Evolutionary conservation across 345 rosid species (phyloP), one percentile per base, ranked within the genome.

Genomic region (Melastoma malabathricum): DNA sequence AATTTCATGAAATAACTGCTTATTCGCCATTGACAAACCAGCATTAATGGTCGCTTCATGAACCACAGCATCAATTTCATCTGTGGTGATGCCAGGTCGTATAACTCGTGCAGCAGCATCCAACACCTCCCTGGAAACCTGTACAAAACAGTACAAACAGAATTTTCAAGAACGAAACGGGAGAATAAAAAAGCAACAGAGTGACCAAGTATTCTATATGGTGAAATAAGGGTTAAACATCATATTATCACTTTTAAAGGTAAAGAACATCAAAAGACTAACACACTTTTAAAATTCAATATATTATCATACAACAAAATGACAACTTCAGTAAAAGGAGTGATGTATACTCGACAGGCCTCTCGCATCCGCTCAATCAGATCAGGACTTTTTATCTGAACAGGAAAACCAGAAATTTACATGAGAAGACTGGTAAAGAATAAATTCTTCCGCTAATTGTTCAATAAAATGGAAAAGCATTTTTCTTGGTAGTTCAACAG

Each of bases 31-130:
- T 41, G 45, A 55, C 65, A 51, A 67, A 92, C 98, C 98, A 56
- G 81, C 82, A 51, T 85, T 77, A 55, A 87, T 63, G 57, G 98
- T 84, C 57, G 86, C 84, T 64, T 87, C 98, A 43, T 87, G 96
- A 62, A 82, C 95, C 54, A 81, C 95, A 39, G 73, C 76, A 77
- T 92, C 96, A 68, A 92, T 82, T 75, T 87, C 96, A 74, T 87
- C 98, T 17, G 98, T 92, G 46, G 93, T 92, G 49, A 92, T 83
- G 48, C 96, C 95, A 44, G 96, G 88, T 58, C 62, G 67, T 72
- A 92, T 76, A 25, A 75, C 50, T 41, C 76, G 71, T 47, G 96
- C 98, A 14, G 83, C 98, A 41, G 82, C 98, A 74, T 92, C 96
- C 78, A 92, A 61, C 49, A 80, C 96, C 68, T 80, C 93, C 64